Base-by-base conservation (phyloP, 106 monocot genomes). In the Amphibolis antarctica region DNA sequence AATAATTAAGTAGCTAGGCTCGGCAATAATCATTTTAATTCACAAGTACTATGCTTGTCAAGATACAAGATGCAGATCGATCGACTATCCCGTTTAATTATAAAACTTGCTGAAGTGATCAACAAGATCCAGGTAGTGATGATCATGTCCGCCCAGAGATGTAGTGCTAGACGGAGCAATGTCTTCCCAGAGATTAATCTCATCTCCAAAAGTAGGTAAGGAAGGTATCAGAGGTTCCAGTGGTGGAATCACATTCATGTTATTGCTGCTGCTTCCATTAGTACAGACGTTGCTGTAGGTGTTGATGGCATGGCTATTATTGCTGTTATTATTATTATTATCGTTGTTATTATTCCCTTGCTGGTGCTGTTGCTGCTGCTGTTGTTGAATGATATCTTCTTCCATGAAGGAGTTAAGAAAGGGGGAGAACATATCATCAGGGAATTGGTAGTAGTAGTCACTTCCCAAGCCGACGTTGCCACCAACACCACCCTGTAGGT, bases 341-440 rank as follows among this genome's bases (percentile, higher is more conserved):
- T 29, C 18, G 14, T 6, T 46, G 12, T 9, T 42, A 28, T 56
- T 11, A 44, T 2, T 48, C 5, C 19, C 1, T 26, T 17, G 6
- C 46, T 46, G 46, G 26, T 17, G 9, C 46, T 46, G 46, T 18
- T 64, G 15, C 64, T 69, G 51, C 50, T 66, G 46, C 12, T 64
- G 15, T 58, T 69, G 51, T 42, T 66, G 30, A 46, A 79, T 52
- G 20, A 65, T 11, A 56, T 77, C 80, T 0, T 80, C 80, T 15
- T 62, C 62, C 45, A 74, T 50, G 65, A 77, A 59, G 10, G 76
- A 83, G 21, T 79, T 68, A 22, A 83, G 68, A 44, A 83, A 76
- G 19, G 72, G 62, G 9, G 79, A 72, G 65, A 83, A 69, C 24
- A 44, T 28, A 25, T 80, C 80, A 31, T 75, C 78, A 5, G 50